Evolutionary conservation across 1,284 basidiomycete species (phyloP).

Genomic region (Mycena sp.): DNA sequence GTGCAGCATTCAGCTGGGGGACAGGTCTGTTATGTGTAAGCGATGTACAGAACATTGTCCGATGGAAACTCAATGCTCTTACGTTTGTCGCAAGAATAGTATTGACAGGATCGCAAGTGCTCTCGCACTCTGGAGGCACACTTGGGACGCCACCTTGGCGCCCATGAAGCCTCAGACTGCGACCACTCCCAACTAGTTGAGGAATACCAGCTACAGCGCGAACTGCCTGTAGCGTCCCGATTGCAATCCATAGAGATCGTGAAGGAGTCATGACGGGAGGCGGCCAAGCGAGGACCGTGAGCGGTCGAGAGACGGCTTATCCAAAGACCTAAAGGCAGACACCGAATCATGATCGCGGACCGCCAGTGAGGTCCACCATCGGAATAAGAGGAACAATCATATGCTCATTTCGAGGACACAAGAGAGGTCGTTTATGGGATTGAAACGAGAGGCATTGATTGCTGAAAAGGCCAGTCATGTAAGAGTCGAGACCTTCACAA

Average conservation of each 20-base stretch:
- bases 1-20: slow-evolving; percentile 44
- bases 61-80: slow-evolving; percentile 11
- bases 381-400: too few species aligned
- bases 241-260: slow-evolving; percentile 1
- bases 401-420: too few species aligned
- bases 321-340: background rate
- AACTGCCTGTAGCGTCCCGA: background rate
- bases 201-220: background rate
- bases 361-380: too few species aligned
- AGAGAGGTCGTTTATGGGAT: too few species aligned
- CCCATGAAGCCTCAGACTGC: slow-evolving; percentile 23
- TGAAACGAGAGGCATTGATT: too few species aligned
- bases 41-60: slow-evolving; percentile 39
- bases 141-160: slow-evolving; percentile 10
- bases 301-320: too few species aligned
- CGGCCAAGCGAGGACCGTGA: too few species aligned
- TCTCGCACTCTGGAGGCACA: slow-evolving; percentile 47
- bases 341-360: slow-evolving; percentile 15
- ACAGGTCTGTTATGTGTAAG: slow-evolving; percentile 38
- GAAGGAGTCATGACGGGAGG: slow-evolving; percentile 4
- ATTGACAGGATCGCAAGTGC: slow-evolving; percentile 45
- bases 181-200: background rate
- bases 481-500: too few species aligned
- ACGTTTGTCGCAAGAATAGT: slow-evolving; percentile 36
- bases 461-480: too few species aligned